These are phyloP conservation scores for Scolecobasidium constrictum DNA, from an alignment of 2,329 filamentous ascomycete genomes.

Conservation along the genomic window DNA sequence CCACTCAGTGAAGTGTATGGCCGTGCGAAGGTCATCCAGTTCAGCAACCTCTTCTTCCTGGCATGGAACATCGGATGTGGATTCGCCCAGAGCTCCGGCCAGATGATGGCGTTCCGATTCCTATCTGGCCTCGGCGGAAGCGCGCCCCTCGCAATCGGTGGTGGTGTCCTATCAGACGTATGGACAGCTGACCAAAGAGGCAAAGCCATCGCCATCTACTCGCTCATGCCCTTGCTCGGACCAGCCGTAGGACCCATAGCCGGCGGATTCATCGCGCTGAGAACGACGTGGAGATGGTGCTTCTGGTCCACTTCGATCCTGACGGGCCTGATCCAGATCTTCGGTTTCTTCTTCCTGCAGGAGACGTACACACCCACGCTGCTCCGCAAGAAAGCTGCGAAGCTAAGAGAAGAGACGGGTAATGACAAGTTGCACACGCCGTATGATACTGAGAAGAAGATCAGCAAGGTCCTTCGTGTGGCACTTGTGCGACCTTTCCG, in stretches of 20 bases:
- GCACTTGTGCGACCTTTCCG: conserved; percentile 45
- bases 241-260: conserved; percentile 55
- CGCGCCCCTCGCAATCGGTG: conserved; percentile 27
- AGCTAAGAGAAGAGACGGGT: conserved; percentile 47
- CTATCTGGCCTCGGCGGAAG: conserved; percentile 25
- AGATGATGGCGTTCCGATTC: conserved; percentile 26
- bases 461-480: conserved; percentile 18
- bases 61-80: conserved; percentile 29
- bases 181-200: conserved; percentile 53
- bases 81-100: conserved; percentile 22
- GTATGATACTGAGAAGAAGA: conserved; percentile 23
- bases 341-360: conserved; percentile 50
- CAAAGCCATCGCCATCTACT: conserved; percentile 51
- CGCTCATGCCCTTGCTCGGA: conserved; percentile 51
- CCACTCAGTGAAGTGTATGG: conserved; percentile 18
- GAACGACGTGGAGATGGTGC: conserved; percentile 61
- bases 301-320: conserved; percentile 58
- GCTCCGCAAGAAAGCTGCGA: conserved; percentile 45
- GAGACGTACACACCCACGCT: conserved; percentile 59
- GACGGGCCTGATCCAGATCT: conserved; percentile 48
- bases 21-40: conserved; percentile 24
- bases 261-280: conserved; percentile 53
- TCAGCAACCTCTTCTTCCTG: conserved; percentile 27
- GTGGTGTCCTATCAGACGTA: conserved; percentile 38
- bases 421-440: conserved; percentile 49